Conservation (phyloP, 768 basidiomycete genomes). For the Sarcomyxa edulis region DNA sequence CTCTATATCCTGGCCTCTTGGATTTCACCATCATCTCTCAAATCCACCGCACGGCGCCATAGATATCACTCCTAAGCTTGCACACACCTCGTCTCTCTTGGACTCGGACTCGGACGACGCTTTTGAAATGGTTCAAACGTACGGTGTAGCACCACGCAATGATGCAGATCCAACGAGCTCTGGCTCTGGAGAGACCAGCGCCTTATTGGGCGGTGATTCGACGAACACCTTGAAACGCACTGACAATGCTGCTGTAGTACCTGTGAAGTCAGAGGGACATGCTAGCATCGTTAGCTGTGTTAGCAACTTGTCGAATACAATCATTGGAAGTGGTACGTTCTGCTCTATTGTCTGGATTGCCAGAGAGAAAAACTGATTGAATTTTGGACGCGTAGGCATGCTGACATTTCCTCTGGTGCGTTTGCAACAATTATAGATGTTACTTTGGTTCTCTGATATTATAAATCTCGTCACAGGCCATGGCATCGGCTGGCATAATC, state of each 20-base stretch:
- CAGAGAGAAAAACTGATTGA: background rate
- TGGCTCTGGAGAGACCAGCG: conserved; percentile 45
- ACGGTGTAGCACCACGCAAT: conserved; percentile 44
- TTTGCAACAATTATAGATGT: conserved; percentile 7
- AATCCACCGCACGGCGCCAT: no score
- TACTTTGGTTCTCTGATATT: conserved; percentile 5
- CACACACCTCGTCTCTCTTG: no score
- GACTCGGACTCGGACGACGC: no score
- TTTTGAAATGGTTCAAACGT: conserved; percentile 67
- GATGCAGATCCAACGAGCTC: conserved; percentile 12
- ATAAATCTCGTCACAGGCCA: conserved; percentile 47
- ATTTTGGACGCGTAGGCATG: conserved; percentile 62
- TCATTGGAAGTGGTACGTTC: conserved; percentile 80
- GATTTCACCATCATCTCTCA: no score
- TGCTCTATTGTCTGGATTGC: conserved; percentile 6
- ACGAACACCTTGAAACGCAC: conserved; percentile 13
- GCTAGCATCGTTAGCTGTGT: conserved; percentile 66
- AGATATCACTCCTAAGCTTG: no score
- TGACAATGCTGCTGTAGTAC: conserved; percentile 9
- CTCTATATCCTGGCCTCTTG: no score
- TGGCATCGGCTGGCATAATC: conserved; percentile 86
- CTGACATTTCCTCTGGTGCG: conserved; percentile 79
- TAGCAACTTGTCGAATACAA: conserved; percentile 84
- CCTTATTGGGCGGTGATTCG: conserved; percentile 49
- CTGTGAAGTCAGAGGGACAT: conserved; percentile 48